These are phyloP conservation scores for Trichophyton benhamiae DNA, from an alignment of 2,329 filamentous ascomycete genomes.

Conservation along the genomic window DNA sequence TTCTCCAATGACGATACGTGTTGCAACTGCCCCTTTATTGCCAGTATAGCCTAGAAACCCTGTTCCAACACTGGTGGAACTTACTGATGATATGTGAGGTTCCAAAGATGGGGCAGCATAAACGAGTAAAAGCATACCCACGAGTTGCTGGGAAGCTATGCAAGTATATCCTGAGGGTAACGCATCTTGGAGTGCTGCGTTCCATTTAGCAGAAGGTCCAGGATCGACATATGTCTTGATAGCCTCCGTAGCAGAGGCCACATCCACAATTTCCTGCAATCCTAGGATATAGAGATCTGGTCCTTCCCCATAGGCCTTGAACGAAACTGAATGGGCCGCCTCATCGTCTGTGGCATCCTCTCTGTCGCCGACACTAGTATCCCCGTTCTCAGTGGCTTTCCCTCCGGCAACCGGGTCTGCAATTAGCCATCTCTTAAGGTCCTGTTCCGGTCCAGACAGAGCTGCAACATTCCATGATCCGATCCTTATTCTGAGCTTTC, in stretches of 20 bases:
- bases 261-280: constrained; percentile 81
- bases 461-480: constrained; percentile 93
- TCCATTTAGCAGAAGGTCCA: constrained; percentile 63
- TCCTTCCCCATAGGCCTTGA: constrained; percentile 49
- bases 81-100: constrained; percentile 65
- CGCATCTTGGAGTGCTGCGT: constrained; percentile 57
- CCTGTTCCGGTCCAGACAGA: constrained; percentile 71
- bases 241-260: constrained; percentile 64
- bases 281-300: constrained; percentile 83
- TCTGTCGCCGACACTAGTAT: constrained; percentile 9
- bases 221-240: constrained; percentile 65
- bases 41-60: constrained; percentile 87
- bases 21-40: constrained; percentile 84
- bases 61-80: constrained; percentile 72
- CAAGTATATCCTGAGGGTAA: constrained; percentile 66
- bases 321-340: neutral
- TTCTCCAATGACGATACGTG: constrained; percentile 74
- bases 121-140: constrained; percentile 70
- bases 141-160: constrained; percentile 70
- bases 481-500: constrained; percentile 70
- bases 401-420: constrained; percentile 28
- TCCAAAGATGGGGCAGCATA: constrained; percentile 71
- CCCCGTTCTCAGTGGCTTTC: constrained; percentile 23
- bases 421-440: constrained; percentile 81
- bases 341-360: neutral